These are phyloP conservation scores for Podosphaera aphanis DNA, from an alignment of 2,329 filamentous ascomycete genomes.

Conservation along the genomic window DNA sequence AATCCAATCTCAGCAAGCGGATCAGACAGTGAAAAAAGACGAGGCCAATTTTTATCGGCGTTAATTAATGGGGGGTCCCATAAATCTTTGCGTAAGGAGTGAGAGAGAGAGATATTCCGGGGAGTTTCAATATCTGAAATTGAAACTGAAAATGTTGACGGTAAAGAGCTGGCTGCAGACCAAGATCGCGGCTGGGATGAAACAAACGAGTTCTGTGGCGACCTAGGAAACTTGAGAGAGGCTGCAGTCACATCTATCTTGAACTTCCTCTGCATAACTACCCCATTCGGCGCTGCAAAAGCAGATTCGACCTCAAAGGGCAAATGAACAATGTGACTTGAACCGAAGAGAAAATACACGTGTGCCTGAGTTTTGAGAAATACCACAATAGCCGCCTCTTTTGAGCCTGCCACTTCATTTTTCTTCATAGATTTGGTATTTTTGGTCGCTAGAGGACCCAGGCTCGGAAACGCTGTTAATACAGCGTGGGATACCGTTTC, in stretches of 20 bases:
- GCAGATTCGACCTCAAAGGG: conserved; percentile 84
- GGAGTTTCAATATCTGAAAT: conserved; percentile 31
- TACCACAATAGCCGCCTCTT: conserved; percentile 55
- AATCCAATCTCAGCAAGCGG: conserved; percentile 69
- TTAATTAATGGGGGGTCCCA: conserved; percentile 31
- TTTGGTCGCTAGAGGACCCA: conserved; percentile 10
- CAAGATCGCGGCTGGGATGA: conserved; percentile 38
- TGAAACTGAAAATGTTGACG: conserved; percentile 25
- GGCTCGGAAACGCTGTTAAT: conserved; percentile 51
- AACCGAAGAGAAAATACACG: conserved; percentile 72
- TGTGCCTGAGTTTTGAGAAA: conserved; percentile 84
- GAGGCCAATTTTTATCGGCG: conserved; percentile 38
- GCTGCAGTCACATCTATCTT: conserved; percentile 26
- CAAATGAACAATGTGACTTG: conserved; percentile 73
- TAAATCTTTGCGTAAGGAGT: conserved; percentile 30
- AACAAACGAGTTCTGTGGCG: conserved; percentile 65
- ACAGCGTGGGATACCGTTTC: conserved; percentile 71
- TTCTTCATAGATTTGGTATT: conserved; percentile 5
- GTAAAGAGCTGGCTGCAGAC: conserved; percentile 24
- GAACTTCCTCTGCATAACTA: conserved; percentile 67
- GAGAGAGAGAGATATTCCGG: conserved; percentile 28
- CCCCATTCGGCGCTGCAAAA: conserved; percentile 57
- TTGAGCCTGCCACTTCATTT: conserved; percentile 11
- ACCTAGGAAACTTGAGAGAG: conserved; percentile 32
- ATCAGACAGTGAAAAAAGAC: conserved; percentile 65